Base-by-base conservation (phyloP, 2,329 filamentous ascomycete species). In the Neophaeococcomyces mojaviensis region DNA sequence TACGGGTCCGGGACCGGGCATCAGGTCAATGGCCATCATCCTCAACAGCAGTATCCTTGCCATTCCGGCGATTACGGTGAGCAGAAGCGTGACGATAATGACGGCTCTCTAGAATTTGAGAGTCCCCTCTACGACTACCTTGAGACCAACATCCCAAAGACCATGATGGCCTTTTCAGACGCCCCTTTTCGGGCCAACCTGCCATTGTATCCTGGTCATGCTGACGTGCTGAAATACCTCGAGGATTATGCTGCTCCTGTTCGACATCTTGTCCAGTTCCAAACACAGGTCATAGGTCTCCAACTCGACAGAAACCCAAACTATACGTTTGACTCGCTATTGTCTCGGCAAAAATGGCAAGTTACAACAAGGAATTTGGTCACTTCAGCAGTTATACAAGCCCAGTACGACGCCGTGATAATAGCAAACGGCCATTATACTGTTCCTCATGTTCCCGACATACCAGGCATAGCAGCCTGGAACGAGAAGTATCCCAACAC, bases 141-240 rank as follows among this genome's bases (percentile, higher is more conserved):
- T 13, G 83, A 95, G 59, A 88, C 89, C 18, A 97, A 97, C 62
- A 88, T 96, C 39, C 86, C 88, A 0, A 79, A 84, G 49, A 71
- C 73, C 0, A 62, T 96, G 43, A 97, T 97, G 90, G 70, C 74
- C 3, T 96, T 82, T 62, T 82, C 82, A 3, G 84, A 90, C 54
- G 68, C 78, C 5, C 61, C 74, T 1, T 92, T 92, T 58, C 73
- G 78, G 0, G 58, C 71, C 1, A 73, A 79, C 10, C 72, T 76
- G 5, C 79, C 82, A 60, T 71, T 94, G 1, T 94, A 90, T 56
- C 90, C 90, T 0, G 75, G 72, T 18, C 79, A 89, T 51, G 66
- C 80, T 50, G 73, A 75, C 20, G 86, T 96, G 2, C 76, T 84
- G 51, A 63, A 78, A 18, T 96, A 96, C 60, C 70, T 97, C 1